Evolutionary conservation across 495 filamentous ascomycete genomes (phyloP), one percentile per base, ranked within the genome.

Genomic region (Neurospora sp.): DNA sequence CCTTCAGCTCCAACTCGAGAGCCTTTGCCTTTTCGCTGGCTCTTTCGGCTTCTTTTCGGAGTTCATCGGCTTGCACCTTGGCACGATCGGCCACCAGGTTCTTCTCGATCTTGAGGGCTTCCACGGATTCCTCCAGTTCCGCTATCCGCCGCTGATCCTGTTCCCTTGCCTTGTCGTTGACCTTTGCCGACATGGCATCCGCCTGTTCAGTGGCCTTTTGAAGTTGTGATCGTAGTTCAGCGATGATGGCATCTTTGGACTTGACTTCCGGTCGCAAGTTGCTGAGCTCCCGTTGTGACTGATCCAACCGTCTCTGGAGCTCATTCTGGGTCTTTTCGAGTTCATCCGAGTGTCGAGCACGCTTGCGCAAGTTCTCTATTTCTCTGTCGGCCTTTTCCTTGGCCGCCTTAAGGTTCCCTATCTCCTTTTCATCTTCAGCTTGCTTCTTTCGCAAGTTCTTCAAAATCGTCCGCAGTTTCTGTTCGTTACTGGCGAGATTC

Each of bases 401-500:
- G 74, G 86, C 88, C 74, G 86, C 87, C 73, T 88, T 91, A 3
- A 86, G 84, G 20, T 89, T 85, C 9, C 89, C 87, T 1, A 86
- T 73, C 72, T 90, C 88, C 78, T 92, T 94, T 59, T 90, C 91
- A 53, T 86, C 84, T 66, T 92, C 87, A 61, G 79, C 80, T 37
- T 85, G 76, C 76, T 91, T 90, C 2, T 80, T 77, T 14, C 94
- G 88, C 68, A 98, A 81, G 78, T 93, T 95, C 83, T 94, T 97
- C 74, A 98, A 90, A 3, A 90, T 90, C 16, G 88, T 90, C 48
- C 94, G 85, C 74, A 96, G 90, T 75, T 92, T 91, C 76, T 98
- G 86, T 76, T 98, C 96, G 18, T 89, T 91, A 76, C 91, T 92
- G 4, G 91, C 92, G 12, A 98, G 86, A 73, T 92, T 94, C 78